phyloP scores from a whole-genome alignment of 2,329 filamentous ascomycete genomes.

The Aspergillus novofumigatus region DNA sequence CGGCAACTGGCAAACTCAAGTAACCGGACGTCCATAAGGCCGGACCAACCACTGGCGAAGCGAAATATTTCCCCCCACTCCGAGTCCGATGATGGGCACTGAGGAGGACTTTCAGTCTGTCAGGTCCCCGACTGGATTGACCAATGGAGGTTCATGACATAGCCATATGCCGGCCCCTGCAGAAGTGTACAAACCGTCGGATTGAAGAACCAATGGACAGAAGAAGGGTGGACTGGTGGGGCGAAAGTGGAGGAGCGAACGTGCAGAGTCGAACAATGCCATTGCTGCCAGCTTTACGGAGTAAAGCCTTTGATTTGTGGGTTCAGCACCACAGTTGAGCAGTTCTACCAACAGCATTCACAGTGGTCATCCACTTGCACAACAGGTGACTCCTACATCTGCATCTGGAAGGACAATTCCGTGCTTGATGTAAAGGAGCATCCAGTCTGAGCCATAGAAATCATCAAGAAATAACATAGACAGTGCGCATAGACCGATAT shows the following conservation, averaged over 20 bases:
- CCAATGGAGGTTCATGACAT: neutral
- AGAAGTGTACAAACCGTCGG: neutral
- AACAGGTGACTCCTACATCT: neutral
- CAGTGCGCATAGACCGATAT: neutral
- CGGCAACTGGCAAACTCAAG: neutral
- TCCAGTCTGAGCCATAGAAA: too few species aligned
- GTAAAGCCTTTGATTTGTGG: too few species aligned
- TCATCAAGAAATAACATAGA: too few species aligned
- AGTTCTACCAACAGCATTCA: neutral
- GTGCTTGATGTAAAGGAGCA: neutral
- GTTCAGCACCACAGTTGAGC: neutral
- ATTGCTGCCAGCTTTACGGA: neutral
- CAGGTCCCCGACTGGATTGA: neutral
- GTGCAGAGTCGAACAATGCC: neutral
- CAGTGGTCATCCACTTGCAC: neutral
- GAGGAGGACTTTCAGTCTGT: neutral
- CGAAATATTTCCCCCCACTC: neutral
- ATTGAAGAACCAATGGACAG: neutral
- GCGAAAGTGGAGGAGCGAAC: neutral
- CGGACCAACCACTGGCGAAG: too few species aligned
- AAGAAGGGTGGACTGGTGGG: neutral
- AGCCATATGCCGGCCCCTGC: neutral
- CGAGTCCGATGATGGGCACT: neutral
- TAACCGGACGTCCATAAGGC: too few species aligned
- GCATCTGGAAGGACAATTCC: neutral